Conservation (phyloP, 305 asterid species). For the Striga hermonthica region DNA sequence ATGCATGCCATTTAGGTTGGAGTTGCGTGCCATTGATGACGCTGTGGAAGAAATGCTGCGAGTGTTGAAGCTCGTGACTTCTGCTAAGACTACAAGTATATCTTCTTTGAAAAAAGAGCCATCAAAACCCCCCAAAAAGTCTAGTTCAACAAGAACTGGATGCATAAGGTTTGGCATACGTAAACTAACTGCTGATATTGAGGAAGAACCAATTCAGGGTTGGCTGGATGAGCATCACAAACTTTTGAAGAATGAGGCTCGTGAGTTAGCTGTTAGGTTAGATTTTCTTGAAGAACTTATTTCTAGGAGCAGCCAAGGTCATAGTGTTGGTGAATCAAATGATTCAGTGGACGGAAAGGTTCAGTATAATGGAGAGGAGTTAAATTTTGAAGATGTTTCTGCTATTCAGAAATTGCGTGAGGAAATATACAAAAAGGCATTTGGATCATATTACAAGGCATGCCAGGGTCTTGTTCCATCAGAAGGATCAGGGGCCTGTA, state of each 20-base stretch:
- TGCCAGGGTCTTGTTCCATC: slow-evolving; percentile 77
- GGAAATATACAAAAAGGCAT: slow-evolving; percentile 71
- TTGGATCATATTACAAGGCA: slow-evolving; percentile 80
- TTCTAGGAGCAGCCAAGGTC: slow-evolving; percentile 47
- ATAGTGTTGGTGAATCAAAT: slow-evolving; percentile 50
- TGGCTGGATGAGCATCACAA: slow-evolving; percentile 99
- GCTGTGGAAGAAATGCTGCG: slow-evolving; percentile 95
- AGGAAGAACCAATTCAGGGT: slow-evolving; percentile 99
- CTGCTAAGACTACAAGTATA: slow-evolving; percentile 71
- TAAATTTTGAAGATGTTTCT: slow-evolving; percentile 63
- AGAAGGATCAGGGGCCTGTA: slow-evolving; percentile 91
- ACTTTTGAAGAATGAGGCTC: slow-evolving; percentile 89
- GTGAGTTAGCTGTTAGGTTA: slow-evolving; percentile 90
- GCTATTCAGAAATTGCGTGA: slow-evolving; percentile 69
- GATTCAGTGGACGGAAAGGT: slow-evolving; percentile 60
- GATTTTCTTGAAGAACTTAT: slow-evolving; percentile 83
- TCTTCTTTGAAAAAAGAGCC: slow-evolving; percentile 68
- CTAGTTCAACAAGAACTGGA: slow-evolving; percentile 72
- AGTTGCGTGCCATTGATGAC: slow-evolving; percentile 98
- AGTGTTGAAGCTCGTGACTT: slow-evolving; percentile 82
- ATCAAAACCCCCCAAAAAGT: slow-evolving; percentile 72
- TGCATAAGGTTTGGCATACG: slow-evolving; percentile 72
- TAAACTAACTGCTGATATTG: slow-evolving; percentile 83
- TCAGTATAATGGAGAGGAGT: slow-evolving; percentile 62
- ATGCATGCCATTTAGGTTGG: slow-evolving; percentile 87